These are phyloP conservation scores for Saccharomyces cerevisiae DNA, from an alignment of 805 yeast genomes.

Conservation along the genomic window DNA sequence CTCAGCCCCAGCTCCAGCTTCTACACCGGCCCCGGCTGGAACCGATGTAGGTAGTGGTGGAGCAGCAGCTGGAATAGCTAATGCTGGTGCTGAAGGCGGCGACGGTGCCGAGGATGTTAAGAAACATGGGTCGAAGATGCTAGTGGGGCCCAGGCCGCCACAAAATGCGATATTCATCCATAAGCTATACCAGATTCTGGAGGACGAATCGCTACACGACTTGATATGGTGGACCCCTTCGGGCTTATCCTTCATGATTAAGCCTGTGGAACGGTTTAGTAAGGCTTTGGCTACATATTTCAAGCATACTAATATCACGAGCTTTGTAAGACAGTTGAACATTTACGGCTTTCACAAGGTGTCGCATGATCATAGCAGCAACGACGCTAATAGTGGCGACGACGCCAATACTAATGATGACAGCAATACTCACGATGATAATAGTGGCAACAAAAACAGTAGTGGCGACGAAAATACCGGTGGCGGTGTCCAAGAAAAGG, in stretches of 20 bases:
- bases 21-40: background rate
- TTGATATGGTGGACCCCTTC: conserved; percentile 79
- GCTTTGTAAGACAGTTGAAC: conserved; percentile 70
- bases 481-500: background rate
- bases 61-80: conserved; percentile 1
- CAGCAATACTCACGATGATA: conserved; percentile 6
- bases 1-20: background rate
- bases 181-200: conserved; percentile 84
- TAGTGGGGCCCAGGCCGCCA: conserved; percentile 16
- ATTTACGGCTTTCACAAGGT: conserved; percentile 82
- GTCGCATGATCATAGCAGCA: conserved; percentile 30
- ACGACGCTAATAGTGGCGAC: conserved; percentile 12
- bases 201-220: conserved; percentile 61
- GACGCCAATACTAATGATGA: conserved; percentile 4
- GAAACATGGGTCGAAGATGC: background rate
- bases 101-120: background rate
- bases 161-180: conserved; percentile 68
- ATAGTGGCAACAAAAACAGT: conserved; percentile 4
- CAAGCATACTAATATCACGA: conserved; percentile 74
- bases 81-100: background rate
- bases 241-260: conserved; percentile 65
- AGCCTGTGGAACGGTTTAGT: conserved; percentile 75
- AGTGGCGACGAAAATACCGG: conserved; percentile 1
- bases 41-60: background rate
- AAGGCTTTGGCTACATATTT: conserved; percentile 58